These are phyloP conservation scores for Cladosporium cucumerinum DNA, from an alignment of 2,329 filamentous ascomycete genomes.

Conservation along the genomic window DNA sequence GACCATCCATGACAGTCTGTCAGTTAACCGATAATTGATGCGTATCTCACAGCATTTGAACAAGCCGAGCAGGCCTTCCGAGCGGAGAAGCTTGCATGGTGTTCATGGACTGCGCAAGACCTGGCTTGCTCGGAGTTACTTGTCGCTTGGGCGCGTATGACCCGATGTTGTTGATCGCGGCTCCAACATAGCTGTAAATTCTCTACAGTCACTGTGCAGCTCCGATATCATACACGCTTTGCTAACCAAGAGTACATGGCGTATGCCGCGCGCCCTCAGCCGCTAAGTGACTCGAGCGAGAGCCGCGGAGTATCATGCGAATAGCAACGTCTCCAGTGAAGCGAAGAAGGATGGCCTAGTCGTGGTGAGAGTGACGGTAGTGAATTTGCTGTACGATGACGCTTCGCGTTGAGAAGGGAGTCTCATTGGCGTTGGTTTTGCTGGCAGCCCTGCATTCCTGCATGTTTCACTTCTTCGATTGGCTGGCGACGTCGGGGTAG, in stretches of 20 bases:
- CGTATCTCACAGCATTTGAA: background rate
- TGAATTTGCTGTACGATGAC: background rate
- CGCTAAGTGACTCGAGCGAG: background rate
- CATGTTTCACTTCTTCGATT: background rate
- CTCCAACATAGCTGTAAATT: background rate
- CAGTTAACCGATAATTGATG: background rate
- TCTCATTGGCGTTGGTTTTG: background rate
- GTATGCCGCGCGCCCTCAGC: background rate
- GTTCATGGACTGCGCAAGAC: background rate
- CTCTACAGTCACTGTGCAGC: background rate
- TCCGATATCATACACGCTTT: background rate
- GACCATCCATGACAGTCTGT: background rate
- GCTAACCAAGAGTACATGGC: background rate
- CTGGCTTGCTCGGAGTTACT: background rate
- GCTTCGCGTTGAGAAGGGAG: background rate
- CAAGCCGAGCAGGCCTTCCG: background rate
- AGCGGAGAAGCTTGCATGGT: slow-evolving; percentile 3
- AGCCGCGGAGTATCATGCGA: background rate
- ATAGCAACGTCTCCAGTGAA: background rate
- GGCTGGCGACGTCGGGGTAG: slow-evolving; percentile 1
- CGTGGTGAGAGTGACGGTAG: background rate
- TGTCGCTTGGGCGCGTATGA: background rate
- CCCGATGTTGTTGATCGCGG: background rate
- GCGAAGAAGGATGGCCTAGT: background rate
- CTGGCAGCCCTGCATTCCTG: slow-evolving; percentile 1